phyloP scores from a whole-genome alignment of 139 green algal species.

The Picochlorum sp. region DNA sequence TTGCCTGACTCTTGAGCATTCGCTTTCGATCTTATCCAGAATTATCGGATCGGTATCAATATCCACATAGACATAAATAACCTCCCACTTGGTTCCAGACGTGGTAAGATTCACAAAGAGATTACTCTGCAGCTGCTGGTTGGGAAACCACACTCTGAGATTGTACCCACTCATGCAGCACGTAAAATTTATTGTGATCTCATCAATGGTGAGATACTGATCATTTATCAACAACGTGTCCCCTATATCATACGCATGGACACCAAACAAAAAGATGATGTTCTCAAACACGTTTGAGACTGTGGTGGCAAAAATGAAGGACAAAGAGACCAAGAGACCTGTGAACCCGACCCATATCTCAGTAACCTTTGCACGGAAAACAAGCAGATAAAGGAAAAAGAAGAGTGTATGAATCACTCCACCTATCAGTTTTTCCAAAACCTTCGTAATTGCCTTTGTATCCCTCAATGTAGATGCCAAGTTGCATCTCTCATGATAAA shows the following conservation, averaged over 20 bases:
- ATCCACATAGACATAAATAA: background rate
- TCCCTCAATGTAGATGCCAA: constrained; percentile 66
- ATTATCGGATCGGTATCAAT: background rate
- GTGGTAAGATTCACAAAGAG: constrained; percentile 2
- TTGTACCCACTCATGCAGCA: background rate
- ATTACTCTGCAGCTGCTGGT: background rate
- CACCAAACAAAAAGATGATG: constrained; percentile 61
- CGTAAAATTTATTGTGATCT: constrained; percentile 14
- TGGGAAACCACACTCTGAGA: constrained; percentile 8
- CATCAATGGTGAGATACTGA: constrained; percentile 7
- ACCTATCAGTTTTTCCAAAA: constrained; percentile 56
- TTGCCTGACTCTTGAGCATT: background rate
- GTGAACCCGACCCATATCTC: background rate
- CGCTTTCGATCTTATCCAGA: background rate
- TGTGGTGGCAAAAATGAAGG: constrained; percentile 53
- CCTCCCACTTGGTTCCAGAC: constrained; percentile 2
- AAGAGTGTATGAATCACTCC: constrained; percentile 22
- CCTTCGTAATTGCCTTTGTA: constrained; percentile 14
- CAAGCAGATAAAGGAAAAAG: background rate
- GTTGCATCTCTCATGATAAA: constrained; percentile 52
- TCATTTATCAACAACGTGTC: constrained; percentile 36
- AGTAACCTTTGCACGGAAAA: background rate
- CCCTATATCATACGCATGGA: constrained; percentile 67
- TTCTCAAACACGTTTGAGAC: constrained; percentile 49
- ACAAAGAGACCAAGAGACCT: background rate